Base-by-base conservation (phyloP, 257 asterid genomes). In the Galeopsis tetrahit region DNA sequence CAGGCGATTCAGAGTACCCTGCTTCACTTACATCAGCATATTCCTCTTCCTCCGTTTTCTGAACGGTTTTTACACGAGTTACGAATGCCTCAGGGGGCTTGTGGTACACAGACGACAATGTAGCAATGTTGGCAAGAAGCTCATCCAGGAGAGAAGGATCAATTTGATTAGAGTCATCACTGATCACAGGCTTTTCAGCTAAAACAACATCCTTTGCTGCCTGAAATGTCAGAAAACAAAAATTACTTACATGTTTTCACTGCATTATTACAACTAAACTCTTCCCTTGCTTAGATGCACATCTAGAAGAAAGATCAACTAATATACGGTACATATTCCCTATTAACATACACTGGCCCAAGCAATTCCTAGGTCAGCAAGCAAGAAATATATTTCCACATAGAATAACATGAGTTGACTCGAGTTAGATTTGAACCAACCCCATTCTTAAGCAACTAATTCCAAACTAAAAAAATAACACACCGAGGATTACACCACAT, bases 201-300 rank as follows among this genome's bases (percentile, higher is more conserved):
- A 95, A 80, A 72, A 95, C 99, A 59, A 95, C 96, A 88, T 95
- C 98, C 85, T 95, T 95, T 49, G 99, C 98, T 66, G 99, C 99
- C 99, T 95, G 96, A 75, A 78, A 75, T 69, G 70, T 62, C 40
- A 67, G 42, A 75, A 46, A 5, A 68, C 60, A 63, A 61, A 38
- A 46, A 60, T 69, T 61, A 69, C 49, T 53, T 36, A 31, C 59
- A 40, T 40, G 33, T 33, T 31, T 33, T 14, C 13, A 14, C 42
- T 53, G 62, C 49, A 49, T 74, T 48, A 14, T 55, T 56, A 72
- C 53, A 46, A 13, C 5, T 35, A 59, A 73, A 28, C 52, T 63
- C 31, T 42, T 58, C 52, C 34, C 56, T 51, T 21, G 76, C 72
- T 42, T 46, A 31, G n/a, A 63, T 63, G 48, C 39, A 68, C 11